Evolutionary conservation across 1,139 yeast genomes (phyloP).

Genomic region (Debaryomyces fabryi): DNA sequence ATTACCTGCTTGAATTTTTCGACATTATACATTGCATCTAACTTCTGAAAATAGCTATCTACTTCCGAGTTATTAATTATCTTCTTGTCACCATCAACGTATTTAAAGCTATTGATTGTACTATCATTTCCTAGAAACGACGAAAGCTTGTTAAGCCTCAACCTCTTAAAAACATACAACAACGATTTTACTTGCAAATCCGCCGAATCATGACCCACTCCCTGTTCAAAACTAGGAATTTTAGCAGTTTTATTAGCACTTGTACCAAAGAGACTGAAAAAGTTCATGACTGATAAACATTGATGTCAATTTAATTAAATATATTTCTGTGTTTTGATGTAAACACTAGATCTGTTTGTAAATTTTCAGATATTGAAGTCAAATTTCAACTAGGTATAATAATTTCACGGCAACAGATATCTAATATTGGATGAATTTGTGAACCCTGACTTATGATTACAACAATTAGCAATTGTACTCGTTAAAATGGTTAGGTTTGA

Average conservation of each 20-base stretch:
- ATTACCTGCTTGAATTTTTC: conserved; percentile 44
- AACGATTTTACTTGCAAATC: conserved; percentile 63
- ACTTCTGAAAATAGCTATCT: conserved; percentile 25
- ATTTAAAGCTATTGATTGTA: conserved; percentile 18
- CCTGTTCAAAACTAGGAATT: conserved; percentile 52
- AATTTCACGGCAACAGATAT: background rate
- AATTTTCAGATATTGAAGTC: background rate
- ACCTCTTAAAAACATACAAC: conserved; percentile 56
- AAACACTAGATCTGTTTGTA: background rate
- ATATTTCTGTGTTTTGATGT: background rate
- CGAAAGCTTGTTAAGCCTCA: conserved; percentile 46
- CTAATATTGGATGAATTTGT: background rate
- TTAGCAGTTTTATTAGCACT: conserved; percentile 5
- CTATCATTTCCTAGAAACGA: conserved; percentile 36
- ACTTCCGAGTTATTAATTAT: conserved; percentile 5
- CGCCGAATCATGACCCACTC: conserved; percentile 53
- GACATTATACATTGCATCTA: conserved; percentile 58
- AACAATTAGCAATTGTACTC: background rate
- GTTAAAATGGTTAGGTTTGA: background rate
- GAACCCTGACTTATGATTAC: background rate
- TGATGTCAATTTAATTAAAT: background rate
- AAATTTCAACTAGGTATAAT: background rate
- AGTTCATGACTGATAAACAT: conserved; percentile 7
- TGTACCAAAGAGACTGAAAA: conserved; percentile 7
- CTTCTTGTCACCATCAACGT: conserved; percentile 13